phyloP scores from a whole-genome alignment of 2,329 filamentous ascomycete genomes.

The Colletotrichum neosansevieriae region DNA sequence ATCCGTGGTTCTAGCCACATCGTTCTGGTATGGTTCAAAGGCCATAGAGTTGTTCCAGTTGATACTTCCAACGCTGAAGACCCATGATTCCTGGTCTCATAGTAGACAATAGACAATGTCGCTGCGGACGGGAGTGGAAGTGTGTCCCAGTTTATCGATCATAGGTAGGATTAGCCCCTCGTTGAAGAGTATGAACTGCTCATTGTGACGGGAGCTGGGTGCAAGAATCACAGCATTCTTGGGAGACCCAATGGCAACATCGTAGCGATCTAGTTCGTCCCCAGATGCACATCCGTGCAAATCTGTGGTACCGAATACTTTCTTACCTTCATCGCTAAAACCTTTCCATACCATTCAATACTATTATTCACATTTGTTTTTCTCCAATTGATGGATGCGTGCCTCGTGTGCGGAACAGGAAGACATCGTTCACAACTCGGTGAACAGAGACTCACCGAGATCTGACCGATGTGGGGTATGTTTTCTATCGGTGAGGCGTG shows the following conservation, averaged over 20 bases:
- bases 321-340: conserved; percentile 38
- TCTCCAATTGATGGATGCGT: no score
- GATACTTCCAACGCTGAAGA: conserved; percentile 47
- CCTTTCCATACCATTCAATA: conserved; percentile 37
- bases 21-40: conserved; percentile 45
- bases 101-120: no score
- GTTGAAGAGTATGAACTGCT: no score
- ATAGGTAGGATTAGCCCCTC: conserved; percentile 44
- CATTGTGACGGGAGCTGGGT: conserved; percentile 42
- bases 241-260: conserved; percentile 44
- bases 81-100: neutral
- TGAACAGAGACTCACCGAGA: no score
- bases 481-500: no score
- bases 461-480: no score
- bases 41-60: conserved; percentile 45
- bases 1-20: conserved; percentile 42
- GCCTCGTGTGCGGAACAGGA: no score
- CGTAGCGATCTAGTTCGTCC: no score
- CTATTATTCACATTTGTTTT: no score
- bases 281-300: no score
- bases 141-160: conserved; percentile 20
- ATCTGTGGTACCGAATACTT: neutral
- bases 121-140: no score
- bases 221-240: conserved; percentile 46
- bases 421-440: no score